phyloP scores from a whole-genome alignment of 176 grass and related monocot species.

The Aegilops bicornis region DNA sequence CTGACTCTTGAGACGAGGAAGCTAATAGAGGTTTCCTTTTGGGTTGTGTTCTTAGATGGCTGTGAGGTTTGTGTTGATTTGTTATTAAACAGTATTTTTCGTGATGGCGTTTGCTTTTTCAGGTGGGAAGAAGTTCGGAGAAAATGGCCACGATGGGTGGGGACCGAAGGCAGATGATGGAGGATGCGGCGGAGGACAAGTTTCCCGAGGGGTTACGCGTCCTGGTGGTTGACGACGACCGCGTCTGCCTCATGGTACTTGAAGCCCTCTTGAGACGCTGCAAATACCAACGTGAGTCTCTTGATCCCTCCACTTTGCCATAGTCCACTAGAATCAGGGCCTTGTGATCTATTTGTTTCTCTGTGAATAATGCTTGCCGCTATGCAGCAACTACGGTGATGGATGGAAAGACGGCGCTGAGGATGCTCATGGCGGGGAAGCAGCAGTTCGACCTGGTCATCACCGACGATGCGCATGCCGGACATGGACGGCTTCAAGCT shows the following conservation, averaged over 20 bases:
- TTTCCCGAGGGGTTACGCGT: constrained; percentile 39
- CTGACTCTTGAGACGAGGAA: not conserved
- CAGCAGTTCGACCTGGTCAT: constrained; percentile 58
- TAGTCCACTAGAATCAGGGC: not conserved
- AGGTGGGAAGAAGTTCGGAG: not conserved
- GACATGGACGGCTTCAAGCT: constrained; percentile 73
- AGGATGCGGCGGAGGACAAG: not conserved
- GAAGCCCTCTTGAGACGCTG: constrained; percentile 5
- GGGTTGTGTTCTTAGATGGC: not conserved
- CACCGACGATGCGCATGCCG: constrained; percentile 51
- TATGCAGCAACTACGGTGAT: constrained; percentile 44
- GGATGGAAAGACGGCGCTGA: constrained; percentile 31
- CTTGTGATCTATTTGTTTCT: not conserved
- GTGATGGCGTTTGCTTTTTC: not conserved
- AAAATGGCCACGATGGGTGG: not conserved
- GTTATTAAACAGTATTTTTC: not conserved
- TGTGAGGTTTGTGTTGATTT: not conserved
- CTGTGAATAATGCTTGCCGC: not conserved
- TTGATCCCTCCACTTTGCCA: too few relatives aligned
- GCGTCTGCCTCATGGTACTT: constrained; percentile 15
- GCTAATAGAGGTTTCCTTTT: not conserved
- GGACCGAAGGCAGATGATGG: not conserved
- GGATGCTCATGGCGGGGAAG: constrained; percentile 45
- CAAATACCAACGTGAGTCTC: constrained; percentile 38
- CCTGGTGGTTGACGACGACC: constrained; percentile 35